Percentiles rank a stretch among this genome's conserved stretches.
These are phyloP conservation scores for Amanita muscaria DNA, from an alignment of 768 basidiomycete species.

Conservation along the genomic window DNA sequence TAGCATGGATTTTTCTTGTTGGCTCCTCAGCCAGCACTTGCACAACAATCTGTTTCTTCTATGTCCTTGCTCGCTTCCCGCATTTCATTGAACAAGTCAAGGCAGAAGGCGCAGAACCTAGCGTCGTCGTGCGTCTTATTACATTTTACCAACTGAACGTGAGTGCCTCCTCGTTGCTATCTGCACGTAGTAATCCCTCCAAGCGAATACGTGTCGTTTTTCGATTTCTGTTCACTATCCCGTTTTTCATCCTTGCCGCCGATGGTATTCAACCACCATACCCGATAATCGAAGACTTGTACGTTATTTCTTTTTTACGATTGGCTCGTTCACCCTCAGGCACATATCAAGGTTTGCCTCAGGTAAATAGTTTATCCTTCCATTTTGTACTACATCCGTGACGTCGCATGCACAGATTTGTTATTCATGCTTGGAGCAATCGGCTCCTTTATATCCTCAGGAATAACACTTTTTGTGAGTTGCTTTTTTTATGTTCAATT, in stretches of 20 bases:
- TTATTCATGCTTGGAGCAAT: constrained; percentile 63
- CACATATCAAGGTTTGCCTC: constrained; percentile 43
- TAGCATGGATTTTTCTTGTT: constrained; percentile 68
- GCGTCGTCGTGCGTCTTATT: constrained; percentile 62
- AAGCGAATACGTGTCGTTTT: constrained; percentile 68
- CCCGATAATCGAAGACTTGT: constrained; percentile 46
- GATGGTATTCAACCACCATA: constrained; percentile 51
- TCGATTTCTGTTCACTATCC: constrained; percentile 64
- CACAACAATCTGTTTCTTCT: constrained; percentile 64
- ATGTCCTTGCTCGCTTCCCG: constrained; percentile 65
- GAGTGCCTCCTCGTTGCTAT: constrained; percentile 16
- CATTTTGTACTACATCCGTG: constrained; percentile 4
- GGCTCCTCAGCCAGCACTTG: constrained; percentile 58
- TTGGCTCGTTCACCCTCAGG: not conserved
- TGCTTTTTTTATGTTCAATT: not conserved
- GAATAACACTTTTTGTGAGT: constrained; percentile 69
- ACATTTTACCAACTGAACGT: constrained; percentile 79
- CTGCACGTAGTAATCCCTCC: not conserved
- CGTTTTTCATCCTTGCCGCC: constrained; percentile 55
- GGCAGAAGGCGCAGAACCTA: constrained; percentile 63
- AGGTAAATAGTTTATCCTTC: constrained; percentile 29
- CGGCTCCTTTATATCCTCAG: constrained; percentile 72
- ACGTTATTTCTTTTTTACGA: constrained; percentile 25
- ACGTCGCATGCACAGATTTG: constrained; percentile 41
- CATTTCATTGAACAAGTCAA: constrained; percentile 62